Evolutionary conservation across 2,329 filamentous ascomycete species (phyloP).

Genomic region (Talaromyces sp.): DNA sequence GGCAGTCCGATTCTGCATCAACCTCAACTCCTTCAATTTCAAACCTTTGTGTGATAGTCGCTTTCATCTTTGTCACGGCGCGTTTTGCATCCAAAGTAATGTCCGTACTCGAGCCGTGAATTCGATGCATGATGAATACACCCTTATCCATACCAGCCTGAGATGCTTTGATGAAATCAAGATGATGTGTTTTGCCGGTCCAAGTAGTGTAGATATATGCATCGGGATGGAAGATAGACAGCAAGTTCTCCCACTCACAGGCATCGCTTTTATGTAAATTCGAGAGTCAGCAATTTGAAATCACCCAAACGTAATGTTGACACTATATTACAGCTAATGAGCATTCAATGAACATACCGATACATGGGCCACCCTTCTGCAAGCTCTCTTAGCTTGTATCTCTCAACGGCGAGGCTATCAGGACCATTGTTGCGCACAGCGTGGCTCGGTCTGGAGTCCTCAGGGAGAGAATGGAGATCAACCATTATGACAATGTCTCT

Average conservation of each 20-base stretch:
- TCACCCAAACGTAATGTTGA: background rate
- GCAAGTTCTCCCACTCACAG: conserved; percentile 54
- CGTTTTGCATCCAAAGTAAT: conserved; percentile 39
- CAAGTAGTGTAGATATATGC: conserved; percentile 53
- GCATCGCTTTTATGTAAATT: conserved; percentile 35
- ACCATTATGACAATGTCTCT: conserved; percentile 25
- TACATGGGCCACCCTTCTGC: conserved; percentile 52
- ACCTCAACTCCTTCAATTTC: conserved; percentile 41
- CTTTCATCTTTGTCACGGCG: conserved; percentile 52
- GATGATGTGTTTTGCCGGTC: conserved; percentile 44
- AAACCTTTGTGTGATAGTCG: conserved; percentile 51
- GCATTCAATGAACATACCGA: conserved; percentile 21
- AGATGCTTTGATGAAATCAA: conserved; percentile 50
- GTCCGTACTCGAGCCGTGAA: conserved; percentile 44
- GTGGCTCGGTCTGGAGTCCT: conserved; percentile 35
- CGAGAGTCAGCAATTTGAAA: background rate
- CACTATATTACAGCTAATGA: background rate
- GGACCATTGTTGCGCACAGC: conserved; percentile 50
- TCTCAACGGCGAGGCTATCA: conserved; percentile 43
- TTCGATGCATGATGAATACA: conserved; percentile 57
- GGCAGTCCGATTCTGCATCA: conserved; percentile 49
- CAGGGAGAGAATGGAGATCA: conserved; percentile 37
- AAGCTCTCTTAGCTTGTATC: conserved; percentile 48
- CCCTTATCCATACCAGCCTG: conserved; percentile 51
- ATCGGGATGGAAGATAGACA: conserved; percentile 49